Percentiles rank a stretch among this genome's conserved stretches.
Conservation (phyloP, 352 stramenopile genomes). For the Globisporangium yorkense region DNA sequence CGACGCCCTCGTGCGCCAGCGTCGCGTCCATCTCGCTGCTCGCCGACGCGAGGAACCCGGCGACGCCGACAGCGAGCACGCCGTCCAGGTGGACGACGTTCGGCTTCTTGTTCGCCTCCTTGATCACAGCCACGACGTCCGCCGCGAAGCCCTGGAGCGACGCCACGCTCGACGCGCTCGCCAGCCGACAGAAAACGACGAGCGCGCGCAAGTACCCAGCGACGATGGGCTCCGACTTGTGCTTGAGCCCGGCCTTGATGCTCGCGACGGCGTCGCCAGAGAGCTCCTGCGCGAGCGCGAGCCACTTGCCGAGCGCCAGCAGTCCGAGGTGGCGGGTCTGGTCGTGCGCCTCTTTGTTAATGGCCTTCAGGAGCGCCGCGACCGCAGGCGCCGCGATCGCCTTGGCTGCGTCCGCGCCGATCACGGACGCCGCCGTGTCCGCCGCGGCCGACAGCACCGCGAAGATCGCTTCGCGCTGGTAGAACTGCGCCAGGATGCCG, state of each 20-base stretch:
- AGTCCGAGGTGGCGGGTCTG: constrained; percentile 67
- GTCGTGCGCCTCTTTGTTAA: constrained; percentile 83
- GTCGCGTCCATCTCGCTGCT: constrained; percentile 53
- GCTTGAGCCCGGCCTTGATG: constrained; percentile 52
- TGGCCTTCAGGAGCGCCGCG: constrained; percentile 55
- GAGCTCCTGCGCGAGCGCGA: constrained; percentile 50
- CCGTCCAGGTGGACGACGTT: constrained; percentile 72
- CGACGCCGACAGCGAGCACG: constrained; percentile 58
- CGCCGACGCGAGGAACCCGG: constrained; percentile 46
- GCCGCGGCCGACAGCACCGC: constrained; percentile 56
- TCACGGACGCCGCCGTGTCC: constrained; percentile 17
- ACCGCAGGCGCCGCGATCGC: constrained; percentile 41
- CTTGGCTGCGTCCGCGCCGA: constrained; percentile 27
- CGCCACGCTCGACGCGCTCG: constrained; percentile 20
- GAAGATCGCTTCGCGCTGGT: constrained; percentile 73
- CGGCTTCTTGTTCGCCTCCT: constrained; percentile 73
- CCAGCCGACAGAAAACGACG: constrained; percentile 34
- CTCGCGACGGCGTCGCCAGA: constrained; percentile 27
- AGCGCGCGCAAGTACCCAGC: constrained; percentile 58
- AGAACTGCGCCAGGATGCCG: constrained; percentile 85
- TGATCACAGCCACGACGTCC: constrained; percentile 49
- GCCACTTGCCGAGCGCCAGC: constrained; percentile 70
- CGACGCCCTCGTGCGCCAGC: constrained; percentile 48
- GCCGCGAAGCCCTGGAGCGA: constrained; percentile 29
- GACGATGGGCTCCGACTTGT: constrained; percentile 69